Evolutionary conservation across 805 yeast genomes (phyloP).

Genomic region (Priceomyces haplophilus): DNA sequence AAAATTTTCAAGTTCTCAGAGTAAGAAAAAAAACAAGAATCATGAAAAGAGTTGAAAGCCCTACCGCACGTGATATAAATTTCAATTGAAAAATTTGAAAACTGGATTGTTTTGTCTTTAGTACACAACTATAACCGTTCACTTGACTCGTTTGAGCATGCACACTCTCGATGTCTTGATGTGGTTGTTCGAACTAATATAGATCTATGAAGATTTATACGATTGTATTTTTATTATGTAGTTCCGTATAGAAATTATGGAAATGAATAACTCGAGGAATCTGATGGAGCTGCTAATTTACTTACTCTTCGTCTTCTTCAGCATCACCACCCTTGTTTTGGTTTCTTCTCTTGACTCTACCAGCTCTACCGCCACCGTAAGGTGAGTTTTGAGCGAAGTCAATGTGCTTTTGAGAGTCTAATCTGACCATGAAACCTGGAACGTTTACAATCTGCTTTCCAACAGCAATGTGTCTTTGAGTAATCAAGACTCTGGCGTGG

Average conservation of each 20-base stretch:
- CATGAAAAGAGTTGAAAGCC: too few species aligned
- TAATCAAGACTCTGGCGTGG: conserved; percentile 98
- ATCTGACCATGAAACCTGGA: conserved; percentile 99
- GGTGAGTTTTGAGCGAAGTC: conserved; percentile 99
- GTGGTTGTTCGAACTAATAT: too few species aligned
- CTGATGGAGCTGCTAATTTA: conserved; percentile 17
- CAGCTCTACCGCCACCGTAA: conserved; percentile 99
- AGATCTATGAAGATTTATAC: not conserved
- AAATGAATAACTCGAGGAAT: conserved; percentile 1
- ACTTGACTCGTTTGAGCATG: too few species aligned
- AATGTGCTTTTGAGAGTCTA: conserved; percentile 99
- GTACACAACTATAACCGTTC: too few species aligned
- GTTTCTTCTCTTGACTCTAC: conserved; percentile 98
- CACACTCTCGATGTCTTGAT: too few species aligned
- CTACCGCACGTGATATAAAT: too few species aligned
- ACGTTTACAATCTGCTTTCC: conserved; percentile 99
- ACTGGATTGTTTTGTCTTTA: too few species aligned
- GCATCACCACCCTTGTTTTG: conserved; percentile 67
- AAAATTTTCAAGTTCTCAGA: conserved; percentile 3
- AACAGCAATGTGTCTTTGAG: conserved; percentile 99
- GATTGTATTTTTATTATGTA: not conserved
- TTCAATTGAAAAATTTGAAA: too few species aligned
- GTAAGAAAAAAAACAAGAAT: not conserved
- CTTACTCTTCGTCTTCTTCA: conserved; percentile 70
- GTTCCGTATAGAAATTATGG: conserved; percentile 2